Evolutionary conservation across 2,329 filamentous ascomycete species (phyloP).

Genomic region (Aspergillus awamori): DNA sequence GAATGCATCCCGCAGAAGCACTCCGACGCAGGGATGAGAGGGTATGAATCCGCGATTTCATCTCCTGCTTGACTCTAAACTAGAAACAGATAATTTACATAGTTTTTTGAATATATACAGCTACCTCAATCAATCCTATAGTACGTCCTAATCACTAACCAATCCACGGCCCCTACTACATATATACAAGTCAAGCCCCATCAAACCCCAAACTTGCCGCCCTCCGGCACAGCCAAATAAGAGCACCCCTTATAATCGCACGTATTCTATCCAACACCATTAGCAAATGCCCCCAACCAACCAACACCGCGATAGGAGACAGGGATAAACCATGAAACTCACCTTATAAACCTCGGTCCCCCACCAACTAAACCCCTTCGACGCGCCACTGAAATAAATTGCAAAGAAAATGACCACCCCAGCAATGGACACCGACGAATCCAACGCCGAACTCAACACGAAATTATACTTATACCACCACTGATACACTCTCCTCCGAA

Average conservation of each 20-base stretch:
- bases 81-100: too few species aligned
- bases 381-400: conserved; percentile 30
- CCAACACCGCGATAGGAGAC: too few species aligned
- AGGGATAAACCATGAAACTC: too few species aligned
- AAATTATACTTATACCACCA: conserved; percentile 79
- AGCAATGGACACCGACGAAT: conserved; percentile 41
- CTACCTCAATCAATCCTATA: background rate
- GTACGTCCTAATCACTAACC: background rate
- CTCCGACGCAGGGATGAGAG: too few species aligned
- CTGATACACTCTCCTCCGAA: conserved; percentile 59
- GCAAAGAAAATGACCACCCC: conserved; percentile 34
- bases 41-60: too few species aligned
- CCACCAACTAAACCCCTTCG: conserved; percentile 29
- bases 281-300: background rate
- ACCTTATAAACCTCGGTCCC: conserved; percentile 30
- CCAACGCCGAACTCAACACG: conserved; percentile 68
- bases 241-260: conserved; percentile 30
- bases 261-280: conserved; percentile 20
- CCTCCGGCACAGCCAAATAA: conserved; percentile 20
- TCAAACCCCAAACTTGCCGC: conserved; percentile 20
- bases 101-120: too few species aligned
- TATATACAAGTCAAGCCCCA: background rate
- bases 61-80: too few species aligned
- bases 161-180: background rate
- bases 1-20: too few species aligned